Evolutionary conservation across 164 flowering plant genomes (phyloP).

Genomic region (Vitis amurensis): DNA sequence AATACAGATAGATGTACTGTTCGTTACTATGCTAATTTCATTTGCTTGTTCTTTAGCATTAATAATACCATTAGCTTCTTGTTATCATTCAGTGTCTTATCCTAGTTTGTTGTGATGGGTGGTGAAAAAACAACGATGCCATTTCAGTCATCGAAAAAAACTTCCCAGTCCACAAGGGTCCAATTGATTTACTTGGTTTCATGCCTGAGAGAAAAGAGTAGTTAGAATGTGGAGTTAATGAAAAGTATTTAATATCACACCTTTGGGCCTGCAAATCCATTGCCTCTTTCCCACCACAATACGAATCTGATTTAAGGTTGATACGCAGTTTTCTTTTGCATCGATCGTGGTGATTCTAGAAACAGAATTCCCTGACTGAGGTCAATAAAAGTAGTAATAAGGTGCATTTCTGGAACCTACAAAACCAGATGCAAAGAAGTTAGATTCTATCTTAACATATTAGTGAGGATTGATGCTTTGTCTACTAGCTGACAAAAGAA

Average conservation of each 20-base stretch:
- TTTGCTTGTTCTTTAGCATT: no score
- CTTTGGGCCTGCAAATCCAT: slow-evolving; percentile 55
- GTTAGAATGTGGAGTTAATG: neutral
- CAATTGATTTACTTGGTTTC: neutral
- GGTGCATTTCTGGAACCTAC: slow-evolving; percentile 91
- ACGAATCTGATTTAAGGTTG: slow-evolving; percentile 34
- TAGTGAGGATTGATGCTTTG: neutral
- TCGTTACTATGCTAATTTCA: no score
- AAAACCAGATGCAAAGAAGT: slow-evolving; percentile 14
- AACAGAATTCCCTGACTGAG: slow-evolving; percentile 43
- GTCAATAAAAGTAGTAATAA: slow-evolving; percentile 64
- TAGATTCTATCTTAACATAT: neutral
- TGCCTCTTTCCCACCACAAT: slow-evolving; percentile 36
- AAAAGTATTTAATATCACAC: slow-evolving; percentile 29
- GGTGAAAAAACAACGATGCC: no score
- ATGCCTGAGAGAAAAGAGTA: neutral
- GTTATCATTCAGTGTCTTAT: no score
- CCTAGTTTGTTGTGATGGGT: no score
- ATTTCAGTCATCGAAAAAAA: no score
- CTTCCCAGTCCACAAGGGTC: no score
- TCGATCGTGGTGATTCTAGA: slow-evolving; percentile 73
- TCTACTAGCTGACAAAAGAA: no score
- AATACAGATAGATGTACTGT: no score
- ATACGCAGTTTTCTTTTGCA: slow-evolving; percentile 65
- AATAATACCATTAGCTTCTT: no score